These are phyloP conservation scores for Vanderwaltozyma verrucispora DNA, from an alignment of 805 yeast species.

Conservation along the genomic window DNA sequence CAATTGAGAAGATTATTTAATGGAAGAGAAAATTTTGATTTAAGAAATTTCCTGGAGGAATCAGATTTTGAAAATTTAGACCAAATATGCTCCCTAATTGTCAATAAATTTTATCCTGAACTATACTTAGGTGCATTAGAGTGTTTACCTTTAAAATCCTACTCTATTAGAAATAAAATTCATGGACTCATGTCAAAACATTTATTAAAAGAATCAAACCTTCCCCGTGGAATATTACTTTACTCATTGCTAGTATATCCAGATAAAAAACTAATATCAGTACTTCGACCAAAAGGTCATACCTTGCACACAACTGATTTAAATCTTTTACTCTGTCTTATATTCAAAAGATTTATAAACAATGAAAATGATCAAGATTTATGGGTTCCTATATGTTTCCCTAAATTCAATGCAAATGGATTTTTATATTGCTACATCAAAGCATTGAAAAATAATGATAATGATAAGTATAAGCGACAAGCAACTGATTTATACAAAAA, in stretches of 20 bases:
- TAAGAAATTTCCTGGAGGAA: conserved; percentile 62
- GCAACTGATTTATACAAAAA: too few relatives aligned
- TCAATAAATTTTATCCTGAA: conserved; percentile 44
- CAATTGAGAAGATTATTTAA: conserved; percentile 60
- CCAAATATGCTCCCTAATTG: conserved; percentile 45
- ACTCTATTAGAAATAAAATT: conserved; percentile 46
- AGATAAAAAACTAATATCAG: conserved; percentile 53
- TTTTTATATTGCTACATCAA: conserved; percentile 75
- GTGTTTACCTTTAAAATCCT: conserved; percentile 46
- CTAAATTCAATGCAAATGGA: conserved; percentile 81
- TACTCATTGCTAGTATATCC: conserved; percentile 67
- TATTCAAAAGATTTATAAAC: conserved; percentile 36
- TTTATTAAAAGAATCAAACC: conserved; percentile 14
- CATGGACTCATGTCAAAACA: conserved; percentile 19
- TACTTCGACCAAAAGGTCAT: conserved; percentile 69
- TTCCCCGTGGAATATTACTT: conserved; percentile 43
- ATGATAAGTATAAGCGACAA: too few relatives aligned
- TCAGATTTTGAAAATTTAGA: conserved; percentile 67
- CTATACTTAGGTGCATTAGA: conserved; percentile 56
- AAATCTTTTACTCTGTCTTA: conserved; percentile 59
- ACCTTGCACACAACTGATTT: conserved; percentile 74
- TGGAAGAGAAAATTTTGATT: conserved; percentile 69
- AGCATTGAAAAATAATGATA: conserved; percentile 33
- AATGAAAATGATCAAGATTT: conserved; percentile 48
- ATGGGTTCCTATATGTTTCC: conserved; percentile 91